Percentiles rank a stretch among this genome's conserved stretches.
Conservation (phyloP, 805 yeast species). For the Saturnispora sanitii region DNA sequence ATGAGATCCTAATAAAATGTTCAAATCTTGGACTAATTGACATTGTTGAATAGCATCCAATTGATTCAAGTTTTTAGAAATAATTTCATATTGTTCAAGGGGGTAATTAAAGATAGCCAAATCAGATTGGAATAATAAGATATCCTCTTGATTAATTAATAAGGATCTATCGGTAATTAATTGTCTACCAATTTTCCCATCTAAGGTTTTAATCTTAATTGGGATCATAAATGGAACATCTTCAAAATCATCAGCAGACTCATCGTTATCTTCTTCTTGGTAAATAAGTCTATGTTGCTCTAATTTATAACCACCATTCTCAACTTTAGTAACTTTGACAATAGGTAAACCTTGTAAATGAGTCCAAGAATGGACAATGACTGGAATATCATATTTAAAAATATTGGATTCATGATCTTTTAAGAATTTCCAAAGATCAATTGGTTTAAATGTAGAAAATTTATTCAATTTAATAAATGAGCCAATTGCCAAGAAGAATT, state of each 20-base stretch:
- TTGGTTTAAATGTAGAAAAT: constrained; percentile 35
- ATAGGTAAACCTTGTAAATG: constrained; percentile 58
- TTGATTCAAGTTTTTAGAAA: constrained; percentile 19
- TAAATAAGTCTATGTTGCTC: constrained; percentile 33
- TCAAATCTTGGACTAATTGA: constrained; percentile 32
- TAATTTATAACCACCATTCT: constrained; percentile 29
- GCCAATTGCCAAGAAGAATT: constrained; percentile 27
- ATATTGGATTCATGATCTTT: constrained; percentile 21
- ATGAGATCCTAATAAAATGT: constrained; percentile 28
- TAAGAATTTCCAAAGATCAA: constrained; percentile 42
- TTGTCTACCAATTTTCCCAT: constrained; percentile 30
- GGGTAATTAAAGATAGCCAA: constrained; percentile 42
- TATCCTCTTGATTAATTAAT: constrained; percentile 14
- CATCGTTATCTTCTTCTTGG: constrained; percentile 18
- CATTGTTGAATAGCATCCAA: constrained; percentile 28
- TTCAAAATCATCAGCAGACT: no score
- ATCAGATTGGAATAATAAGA: constrained; percentile 34
- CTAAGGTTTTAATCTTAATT: constrained; percentile 31
- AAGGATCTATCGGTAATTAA: constrained; percentile 35
- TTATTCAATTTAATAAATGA: constrained; percentile 29
- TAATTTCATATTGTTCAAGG: constrained; percentile 16
- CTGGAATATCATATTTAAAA: constrained; percentile 33
- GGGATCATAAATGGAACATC: constrained; percentile 59
- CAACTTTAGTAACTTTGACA: constrained; percentile 35
- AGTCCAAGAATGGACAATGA: constrained; percentile 52